Conservation (phyloP, 2,329 filamentous ascomycete species). For the Drechslerella dactyloides region DNA sequence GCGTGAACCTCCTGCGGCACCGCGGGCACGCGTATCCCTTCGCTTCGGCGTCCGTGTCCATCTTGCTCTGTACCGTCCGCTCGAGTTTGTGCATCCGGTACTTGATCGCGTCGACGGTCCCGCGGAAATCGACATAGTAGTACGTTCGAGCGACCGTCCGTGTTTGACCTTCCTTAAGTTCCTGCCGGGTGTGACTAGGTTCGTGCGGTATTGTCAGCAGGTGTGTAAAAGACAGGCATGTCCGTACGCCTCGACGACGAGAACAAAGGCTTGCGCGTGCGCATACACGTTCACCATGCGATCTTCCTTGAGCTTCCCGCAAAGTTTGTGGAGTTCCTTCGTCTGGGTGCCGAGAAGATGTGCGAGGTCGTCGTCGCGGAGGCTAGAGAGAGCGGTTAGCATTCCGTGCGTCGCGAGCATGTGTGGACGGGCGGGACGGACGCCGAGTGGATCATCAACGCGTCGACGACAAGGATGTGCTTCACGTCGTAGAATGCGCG, state of each 20-base stretch:
- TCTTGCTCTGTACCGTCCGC: constrained; percentile 83
- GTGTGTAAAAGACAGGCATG: constrained; percentile 1
- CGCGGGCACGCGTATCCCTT: constrained; percentile 83
- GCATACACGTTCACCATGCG: constrained; percentile 80
- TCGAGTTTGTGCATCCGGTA: constrained; percentile 89
- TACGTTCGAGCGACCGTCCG: constrained; percentile 86
- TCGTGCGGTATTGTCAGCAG: not conserved
- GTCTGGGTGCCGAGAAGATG: constrained; percentile 86
- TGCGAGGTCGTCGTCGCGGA: constrained; percentile 86
- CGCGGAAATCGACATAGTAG: constrained; percentile 95
- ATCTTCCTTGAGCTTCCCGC: constrained; percentile 82
- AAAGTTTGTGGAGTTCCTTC: constrained; percentile 89
- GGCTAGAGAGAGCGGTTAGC: constrained; percentile 56
- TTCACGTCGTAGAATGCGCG: constrained; percentile 87
- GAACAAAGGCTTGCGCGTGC: not conserved
- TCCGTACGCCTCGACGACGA: constrained; percentile 48
- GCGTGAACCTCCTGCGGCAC: constrained; percentile 85
- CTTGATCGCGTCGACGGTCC: constrained; percentile 94
- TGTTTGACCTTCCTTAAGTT: constrained; percentile 79
- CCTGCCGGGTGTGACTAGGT: constrained; percentile 72
- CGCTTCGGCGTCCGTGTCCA: constrained; percentile 55
- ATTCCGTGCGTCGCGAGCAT: not conserved
- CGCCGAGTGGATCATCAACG: constrained; percentile 75
- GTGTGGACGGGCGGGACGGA: constrained; percentile 54
- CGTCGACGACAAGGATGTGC: constrained; percentile 81